These are phyloP conservation scores for Vanderwaltozyma polyspora DNA, from an alignment of 805 yeast species.

Conservation along the genomic window DNA sequence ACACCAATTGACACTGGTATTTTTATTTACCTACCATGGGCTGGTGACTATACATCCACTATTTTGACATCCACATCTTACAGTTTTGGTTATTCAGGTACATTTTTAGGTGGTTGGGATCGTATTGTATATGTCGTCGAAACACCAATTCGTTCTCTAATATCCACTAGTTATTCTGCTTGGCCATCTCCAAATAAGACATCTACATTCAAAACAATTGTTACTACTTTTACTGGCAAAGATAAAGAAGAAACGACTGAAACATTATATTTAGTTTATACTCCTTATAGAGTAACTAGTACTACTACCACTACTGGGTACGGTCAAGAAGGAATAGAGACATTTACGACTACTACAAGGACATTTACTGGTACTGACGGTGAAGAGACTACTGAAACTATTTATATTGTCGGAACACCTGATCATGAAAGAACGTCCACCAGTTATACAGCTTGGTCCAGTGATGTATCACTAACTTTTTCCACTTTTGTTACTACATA, in stretches of 20 bases:
- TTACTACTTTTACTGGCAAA: background rate
- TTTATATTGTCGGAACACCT: background rate
- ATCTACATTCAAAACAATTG: background rate
- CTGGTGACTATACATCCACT: background rate
- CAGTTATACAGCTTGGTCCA: background rate
- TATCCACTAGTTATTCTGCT: background rate
- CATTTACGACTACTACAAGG: background rate
- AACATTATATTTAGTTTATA: background rate
- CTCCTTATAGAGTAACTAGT: background rate
- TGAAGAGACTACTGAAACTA: background rate
- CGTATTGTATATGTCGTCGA: background rate
- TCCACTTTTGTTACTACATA: background rate
- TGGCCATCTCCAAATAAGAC: background rate
- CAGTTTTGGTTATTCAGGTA: background rate
- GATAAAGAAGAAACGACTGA: background rate
- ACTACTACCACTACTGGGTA: background rate
- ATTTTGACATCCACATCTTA: background rate
- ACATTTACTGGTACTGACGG: conserved; percentile 1
- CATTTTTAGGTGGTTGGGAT: background rate
- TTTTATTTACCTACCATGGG: background rate
- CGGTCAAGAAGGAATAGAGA: background rate
- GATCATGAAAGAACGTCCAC: background rate
- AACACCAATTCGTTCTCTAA: background rate
- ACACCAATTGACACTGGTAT: background rate
- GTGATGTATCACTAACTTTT: background rate